Conservation (phyloP, 2,329 filamentous ascomycete genomes). For the Magnaporthiopsis incrustans region DNA sequence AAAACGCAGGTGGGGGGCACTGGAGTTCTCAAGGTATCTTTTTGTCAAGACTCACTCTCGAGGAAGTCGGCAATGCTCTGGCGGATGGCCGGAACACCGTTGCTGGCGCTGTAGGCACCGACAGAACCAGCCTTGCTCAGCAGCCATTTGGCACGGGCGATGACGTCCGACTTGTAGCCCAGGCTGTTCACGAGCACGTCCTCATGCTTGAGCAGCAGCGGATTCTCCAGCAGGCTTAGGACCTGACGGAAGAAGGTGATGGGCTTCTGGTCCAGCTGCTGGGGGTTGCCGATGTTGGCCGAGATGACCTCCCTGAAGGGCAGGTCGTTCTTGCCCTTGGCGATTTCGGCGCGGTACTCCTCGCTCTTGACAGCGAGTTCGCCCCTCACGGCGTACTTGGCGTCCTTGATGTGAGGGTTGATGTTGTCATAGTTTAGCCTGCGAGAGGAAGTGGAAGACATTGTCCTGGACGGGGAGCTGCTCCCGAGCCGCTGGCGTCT, state of each 20-base stretch:
- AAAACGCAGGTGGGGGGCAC: neutral
- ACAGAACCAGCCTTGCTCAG: constrained; percentile 81
- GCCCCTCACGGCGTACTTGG: constrained; percentile 93
- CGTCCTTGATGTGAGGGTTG: constrained; percentile 78
- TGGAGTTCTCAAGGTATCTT: neutral
- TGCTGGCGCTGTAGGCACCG: constrained; percentile 92
- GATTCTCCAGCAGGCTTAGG: constrained; percentile 86
- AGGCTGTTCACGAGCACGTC: constrained; percentile 67
- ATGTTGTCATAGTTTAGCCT: constrained; percentile 75
- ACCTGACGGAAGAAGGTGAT: constrained; percentile 99
- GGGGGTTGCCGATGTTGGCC: constrained; percentile 98
- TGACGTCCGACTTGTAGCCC: constrained; percentile 83
- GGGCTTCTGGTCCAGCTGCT: constrained; percentile 97
- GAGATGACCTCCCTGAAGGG: constrained; percentile 90
- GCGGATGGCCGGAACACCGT: constrained; percentile 78
- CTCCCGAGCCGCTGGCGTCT: neutral
- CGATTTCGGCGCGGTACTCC: constrained; percentile 71
- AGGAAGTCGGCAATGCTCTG: constrained; percentile 90
- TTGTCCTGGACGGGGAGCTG: constrained; percentile 18
- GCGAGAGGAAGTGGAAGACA: constrained; percentile 29
- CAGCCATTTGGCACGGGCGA: constrained; percentile 74
- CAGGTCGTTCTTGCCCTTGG: constrained; percentile 50
- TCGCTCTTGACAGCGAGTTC: constrained; percentile 93
- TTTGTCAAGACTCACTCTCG: constrained; percentile 51
- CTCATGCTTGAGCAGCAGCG: constrained; percentile 71